These are phyloP conservation scores for Cicer yamashitae DNA, from an alignment of 306 rosid genomes.

Conservation along the genomic window DNA sequence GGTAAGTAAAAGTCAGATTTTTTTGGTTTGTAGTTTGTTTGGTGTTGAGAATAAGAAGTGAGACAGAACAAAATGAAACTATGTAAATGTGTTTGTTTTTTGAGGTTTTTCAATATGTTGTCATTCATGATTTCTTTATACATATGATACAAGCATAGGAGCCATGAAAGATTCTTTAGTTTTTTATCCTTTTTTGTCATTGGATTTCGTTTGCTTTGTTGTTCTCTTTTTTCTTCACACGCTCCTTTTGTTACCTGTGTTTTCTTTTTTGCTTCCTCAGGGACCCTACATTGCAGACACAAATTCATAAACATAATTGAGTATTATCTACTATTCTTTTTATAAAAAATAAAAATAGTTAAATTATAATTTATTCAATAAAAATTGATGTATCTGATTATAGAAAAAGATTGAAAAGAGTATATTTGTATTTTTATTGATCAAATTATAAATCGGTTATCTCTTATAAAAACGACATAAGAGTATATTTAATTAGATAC, in stretches of 20 bases:
- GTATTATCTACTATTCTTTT: no score
- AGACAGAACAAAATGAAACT: slow-evolving; percentile 2
- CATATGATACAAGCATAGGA: slow-evolving; percentile 49
- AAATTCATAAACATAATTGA: not conserved
- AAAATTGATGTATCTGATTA: no score
- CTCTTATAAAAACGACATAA: fast-evolving
- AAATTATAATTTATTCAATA: no score
- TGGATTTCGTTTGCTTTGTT: slow-evolving; percentile 37
- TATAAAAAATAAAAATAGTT: no score
- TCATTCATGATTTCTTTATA: slow-evolving; percentile 57
- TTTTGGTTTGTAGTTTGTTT: slow-evolving; percentile 34
- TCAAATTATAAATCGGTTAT: no score
- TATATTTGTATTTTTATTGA: no score
- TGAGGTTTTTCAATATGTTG: slow-evolving; percentile 37
- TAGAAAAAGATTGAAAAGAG: no score
- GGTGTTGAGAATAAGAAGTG: slow-evolving; percentile 27
- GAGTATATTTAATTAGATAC: not conserved
- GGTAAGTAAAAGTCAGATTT: slow-evolving; percentile 21
- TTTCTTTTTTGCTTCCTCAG: slow-evolving; percentile 39
- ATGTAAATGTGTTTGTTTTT: slow-evolving; percentile 33
- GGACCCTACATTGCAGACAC: slow-evolving; percentile 44
- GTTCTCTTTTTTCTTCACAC: slow-evolving; percentile 53
- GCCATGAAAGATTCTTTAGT: slow-evolving; percentile 58
- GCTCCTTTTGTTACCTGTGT: slow-evolving; percentile 58
- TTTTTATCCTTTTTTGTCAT: slow-evolving; percentile 36